Evolutionary conservation across 1,139 yeast genomes (phyloP).

Genomic region (Protomyces pachydermus): DNA sequence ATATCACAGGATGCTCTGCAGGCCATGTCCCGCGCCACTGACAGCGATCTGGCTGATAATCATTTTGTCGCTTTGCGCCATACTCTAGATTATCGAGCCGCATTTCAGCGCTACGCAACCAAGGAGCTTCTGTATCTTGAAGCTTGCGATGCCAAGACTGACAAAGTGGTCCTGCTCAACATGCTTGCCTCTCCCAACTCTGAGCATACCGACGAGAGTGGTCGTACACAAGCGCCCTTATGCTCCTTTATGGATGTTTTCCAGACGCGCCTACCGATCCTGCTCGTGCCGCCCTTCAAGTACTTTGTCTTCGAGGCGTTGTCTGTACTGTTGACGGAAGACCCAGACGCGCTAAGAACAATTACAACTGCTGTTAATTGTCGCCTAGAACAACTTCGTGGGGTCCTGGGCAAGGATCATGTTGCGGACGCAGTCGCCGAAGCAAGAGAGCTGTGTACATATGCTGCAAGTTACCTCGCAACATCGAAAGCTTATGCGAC

Average conservation of each 20-base stretch:
- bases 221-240: neutral
- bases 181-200: neutral
- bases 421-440: neutral
- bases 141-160: neutral
- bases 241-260: neutral
- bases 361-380: neutral
- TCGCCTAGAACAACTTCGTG: neutral
- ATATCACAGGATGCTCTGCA: neutral
- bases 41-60: neutral
- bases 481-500: neutral
- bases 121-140: neutral
- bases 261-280: neutral
- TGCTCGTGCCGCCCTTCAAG: neutral
- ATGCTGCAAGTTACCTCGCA: neutral
- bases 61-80: neutral
- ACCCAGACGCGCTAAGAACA: neutral
- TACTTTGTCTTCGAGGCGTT: neutral
- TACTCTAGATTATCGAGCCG: neutral
- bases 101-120: neutral
- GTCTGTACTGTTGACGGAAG: neutral
- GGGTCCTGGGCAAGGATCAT: neutral
- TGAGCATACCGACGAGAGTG: neutral
- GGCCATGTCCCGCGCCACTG: neutral
- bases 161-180: neutral
- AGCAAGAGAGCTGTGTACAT: neutral